A percentile compares a stretch with the other conserved stretches of the same genome.
phyloP scores from a whole-genome alignment of 495 filamentous ascomycete species.

The Annulohypoxylon maeteangense region DNA sequence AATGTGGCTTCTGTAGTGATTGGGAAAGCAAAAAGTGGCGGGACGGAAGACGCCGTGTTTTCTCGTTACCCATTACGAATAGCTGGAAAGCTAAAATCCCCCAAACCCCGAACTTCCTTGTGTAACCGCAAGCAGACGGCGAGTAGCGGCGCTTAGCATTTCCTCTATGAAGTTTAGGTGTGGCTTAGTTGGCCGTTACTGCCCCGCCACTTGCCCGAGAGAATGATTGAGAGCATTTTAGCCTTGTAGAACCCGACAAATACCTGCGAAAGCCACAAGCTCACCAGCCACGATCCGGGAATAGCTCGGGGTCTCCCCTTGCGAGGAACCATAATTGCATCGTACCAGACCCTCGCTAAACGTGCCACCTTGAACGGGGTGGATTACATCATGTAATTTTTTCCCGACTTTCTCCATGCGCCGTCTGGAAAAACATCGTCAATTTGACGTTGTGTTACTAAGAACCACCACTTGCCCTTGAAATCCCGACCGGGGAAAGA shows the following conservation, averaged over 20 bases:
- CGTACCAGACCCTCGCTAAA: slow-evolving; percentile 34
- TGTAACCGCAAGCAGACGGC: slow-evolving; percentile 38
- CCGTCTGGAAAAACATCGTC: slow-evolving; percentile 19
- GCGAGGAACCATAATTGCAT: slow-evolving; percentile 22
- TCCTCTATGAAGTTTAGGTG: slow-evolving; percentile 24
- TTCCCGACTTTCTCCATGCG: slow-evolving; percentile 39
- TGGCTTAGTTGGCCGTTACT: slow-evolving; percentile 23
- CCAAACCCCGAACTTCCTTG: slow-evolving; percentile 38
- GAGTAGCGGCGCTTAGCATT: slow-evolving; percentile 26
- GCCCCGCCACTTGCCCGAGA: not conserved
- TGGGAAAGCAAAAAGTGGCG: slow-evolving; percentile 6
- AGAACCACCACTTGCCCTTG: slow-evolving; percentile 22
- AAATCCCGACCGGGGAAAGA: slow-evolving; percentile 33
- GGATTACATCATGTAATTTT: slow-evolving; percentile 45
- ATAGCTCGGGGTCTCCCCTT: slow-evolving; percentile 39
- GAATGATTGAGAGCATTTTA: not conserved
- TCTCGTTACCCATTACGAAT: slow-evolving; percentile 5
- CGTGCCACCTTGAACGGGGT: slow-evolving; percentile 33
- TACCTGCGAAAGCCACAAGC: slow-evolving; percentile 11
- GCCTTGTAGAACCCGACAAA: not conserved
- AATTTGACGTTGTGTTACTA: slow-evolving; percentile 36
- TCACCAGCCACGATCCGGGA: slow-evolving; percentile 35
- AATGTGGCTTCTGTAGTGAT: slow-evolving; percentile 8
- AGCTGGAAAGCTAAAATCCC: slow-evolving; percentile 4
- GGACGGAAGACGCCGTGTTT: slow-evolving; percentile 37